Conservation (phyloP, 345 rosid species). For the Zanthoxylum bungeanum region DNA sequence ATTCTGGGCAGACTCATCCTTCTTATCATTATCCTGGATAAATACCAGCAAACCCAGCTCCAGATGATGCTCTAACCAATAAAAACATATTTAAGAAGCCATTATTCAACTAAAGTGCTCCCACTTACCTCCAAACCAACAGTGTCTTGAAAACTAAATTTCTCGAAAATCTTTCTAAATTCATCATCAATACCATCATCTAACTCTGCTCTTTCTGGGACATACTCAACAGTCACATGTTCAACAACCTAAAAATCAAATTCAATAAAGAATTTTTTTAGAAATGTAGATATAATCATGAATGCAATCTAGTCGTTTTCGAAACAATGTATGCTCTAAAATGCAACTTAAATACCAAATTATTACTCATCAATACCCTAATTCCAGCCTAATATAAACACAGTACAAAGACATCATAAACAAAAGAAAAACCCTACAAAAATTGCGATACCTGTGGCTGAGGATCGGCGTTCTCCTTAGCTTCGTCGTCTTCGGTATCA, state of each 20-base stretch:
- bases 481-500: conserved; percentile 40
- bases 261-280: neutral
- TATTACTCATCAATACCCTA: neutral
- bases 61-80: neutral
- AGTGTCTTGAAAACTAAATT: conserved; percentile 60
- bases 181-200: conserved; percentile 83
- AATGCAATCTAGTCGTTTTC: neutral
- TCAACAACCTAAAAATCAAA: conserved; percentile 44
- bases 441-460: conserved; percentile 22
- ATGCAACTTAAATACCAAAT: neutral
- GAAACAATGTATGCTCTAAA: neutral
- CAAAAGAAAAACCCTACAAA: conserved; percentile 3
- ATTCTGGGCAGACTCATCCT: conserved; percentile 61
- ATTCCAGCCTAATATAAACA: neutral
- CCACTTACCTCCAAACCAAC: conserved; percentile 57
- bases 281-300: neutral
- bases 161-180: conserved; percentile 75
- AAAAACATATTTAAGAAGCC: neutral
- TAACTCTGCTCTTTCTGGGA: conserved; percentile 81
- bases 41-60: conserved; percentile 4
- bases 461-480: conserved; percentile 51
- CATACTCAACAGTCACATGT: conserved; percentile 79
- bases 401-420: neutral
- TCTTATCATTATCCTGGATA: conserved; percentile 58
- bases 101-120: neutral